Percentiles rank a stretch among this genome's conserved stretches.
These are phyloP conservation scores for Physcia stellaris DNA, from an alignment of 495 filamentous ascomycete species.

Conservation along the genomic window DNA sequence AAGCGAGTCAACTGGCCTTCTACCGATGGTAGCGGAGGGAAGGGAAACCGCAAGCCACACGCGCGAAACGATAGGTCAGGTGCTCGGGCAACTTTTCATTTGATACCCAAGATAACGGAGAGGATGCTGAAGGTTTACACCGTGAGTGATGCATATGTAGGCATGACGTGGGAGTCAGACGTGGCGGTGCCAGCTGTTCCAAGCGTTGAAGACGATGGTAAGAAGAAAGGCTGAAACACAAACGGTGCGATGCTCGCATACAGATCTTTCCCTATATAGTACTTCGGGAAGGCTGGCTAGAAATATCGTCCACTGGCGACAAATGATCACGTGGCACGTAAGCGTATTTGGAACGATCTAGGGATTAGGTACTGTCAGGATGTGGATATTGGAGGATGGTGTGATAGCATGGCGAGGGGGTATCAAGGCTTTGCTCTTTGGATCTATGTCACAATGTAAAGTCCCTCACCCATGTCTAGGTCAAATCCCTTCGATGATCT, in stretches of 20 bases:
- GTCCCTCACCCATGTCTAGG: too few species aligned
- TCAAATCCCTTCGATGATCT: too few species aligned
- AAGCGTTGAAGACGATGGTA: slow-evolving; percentile 14
- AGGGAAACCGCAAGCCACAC: slow-evolving; percentile 19
- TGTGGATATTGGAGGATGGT: too few species aligned
- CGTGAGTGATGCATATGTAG: slow-evolving; percentile 76
- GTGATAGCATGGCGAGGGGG: too few species aligned
- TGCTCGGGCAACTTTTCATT: slow-evolving; percentile 45
- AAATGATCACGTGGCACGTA: not conserved
- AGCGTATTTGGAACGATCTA: too few species aligned
- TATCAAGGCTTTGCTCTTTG: too few species aligned
- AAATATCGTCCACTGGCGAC: not conserved
- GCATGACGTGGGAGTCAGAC: slow-evolving; percentile 53
- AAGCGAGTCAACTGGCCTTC: slow-evolving; percentile 70
- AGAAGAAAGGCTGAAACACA: slow-evolving; percentile 5
- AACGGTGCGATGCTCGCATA: not conserved
- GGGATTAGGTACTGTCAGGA: too few species aligned
- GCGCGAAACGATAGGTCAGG: too few species aligned
- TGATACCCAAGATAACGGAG: slow-evolving; percentile 15
- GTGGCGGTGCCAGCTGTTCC: slow-evolving; percentile 37
- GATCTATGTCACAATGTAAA: too few species aligned
- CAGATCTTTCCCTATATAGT: not conserved
- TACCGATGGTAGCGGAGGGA: slow-evolving; percentile 3
- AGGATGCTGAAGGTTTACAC: slow-evolving; percentile 56
- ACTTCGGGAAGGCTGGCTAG: not conserved